Evolutionary conservation across 2,329 filamentous ascomycete genomes (phyloP), one percentile per base, ranked within the genome.

Genomic region (Stagonosporopsis vannaccii): DNA sequence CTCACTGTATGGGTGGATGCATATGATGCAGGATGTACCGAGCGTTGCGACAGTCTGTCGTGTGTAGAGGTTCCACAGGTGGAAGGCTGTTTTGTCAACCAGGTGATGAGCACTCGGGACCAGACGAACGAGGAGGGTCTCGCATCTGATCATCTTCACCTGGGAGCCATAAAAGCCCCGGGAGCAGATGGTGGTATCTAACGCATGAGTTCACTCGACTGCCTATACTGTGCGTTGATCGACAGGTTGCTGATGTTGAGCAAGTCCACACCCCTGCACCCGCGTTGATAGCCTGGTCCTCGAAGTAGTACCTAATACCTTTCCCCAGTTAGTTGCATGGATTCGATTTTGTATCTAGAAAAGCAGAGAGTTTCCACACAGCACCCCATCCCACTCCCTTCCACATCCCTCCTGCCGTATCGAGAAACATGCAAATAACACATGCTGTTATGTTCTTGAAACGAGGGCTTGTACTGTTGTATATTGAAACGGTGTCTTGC

Each of bases 111-210:
- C 19, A 25, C 7, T 13, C 4, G 32, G 25, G 11, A n/a, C 5
- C 7, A 36, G 7, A 12, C 20, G 30, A 28, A 19, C 19, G 12
- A 22, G 7, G 30, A 20, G 19, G 25, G 15, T 20, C 20, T 51
- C n/a, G 54, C n/a, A 6, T 48, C 54, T 13, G 39, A 52, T 33
- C 7, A 3, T 7, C 32, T 57, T 7, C 19, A 39, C 8, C 8
- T 57, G 17, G 54, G 48, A 8, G 54, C 42, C 1, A 51, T 57
- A 32, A 57, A 57, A 15, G 54, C 48, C 4, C 54, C 54, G 2
- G 42, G 42, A 7, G 48, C 36, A 30, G 48, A 51, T 39, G 32
- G 25, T 4, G 37, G 43, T 4, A 41, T 19, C 32, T 15, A 22
- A 25, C 6, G 12, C 5, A 6, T 26, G 4, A 20, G 1, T 19